Conservation (phyloP, 495 filamentous ascomycete species). For the Penicillium soppii region DNA sequence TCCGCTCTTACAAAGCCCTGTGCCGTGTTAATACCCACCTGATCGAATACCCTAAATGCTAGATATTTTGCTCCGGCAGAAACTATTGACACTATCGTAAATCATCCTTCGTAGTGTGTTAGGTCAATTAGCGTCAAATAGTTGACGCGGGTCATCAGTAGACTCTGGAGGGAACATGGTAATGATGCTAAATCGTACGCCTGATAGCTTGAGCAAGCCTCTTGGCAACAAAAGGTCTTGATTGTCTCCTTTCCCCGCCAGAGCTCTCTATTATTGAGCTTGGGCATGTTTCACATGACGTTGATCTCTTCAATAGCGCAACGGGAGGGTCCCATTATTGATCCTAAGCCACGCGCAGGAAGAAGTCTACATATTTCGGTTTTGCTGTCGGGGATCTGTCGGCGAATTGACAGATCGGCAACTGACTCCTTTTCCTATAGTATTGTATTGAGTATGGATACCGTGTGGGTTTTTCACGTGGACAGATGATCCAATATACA, state of each 20-base stretch:
- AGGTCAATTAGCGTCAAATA: too few relatives aligned
- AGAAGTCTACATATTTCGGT: too few relatives aligned
- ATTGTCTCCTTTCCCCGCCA: neutral
- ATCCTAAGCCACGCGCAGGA: neutral
- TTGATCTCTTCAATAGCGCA: neutral
- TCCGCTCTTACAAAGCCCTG: neutral
- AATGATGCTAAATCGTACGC: too few relatives aligned
- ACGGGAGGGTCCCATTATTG: conserved; percentile 2
- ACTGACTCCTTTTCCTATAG: neutral
- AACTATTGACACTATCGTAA: too few relatives aligned
- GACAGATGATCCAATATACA: neutral
- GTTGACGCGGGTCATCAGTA: too few relatives aligned
- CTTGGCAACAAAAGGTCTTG: too few relatives aligned
- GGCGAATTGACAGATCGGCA: neutral
- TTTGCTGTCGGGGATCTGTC: neutral
- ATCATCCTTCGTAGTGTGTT: too few relatives aligned
- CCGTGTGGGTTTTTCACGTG: neutral
- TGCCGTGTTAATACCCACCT: neutral
- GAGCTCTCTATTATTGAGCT: conserved; percentile 1
- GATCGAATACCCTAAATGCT: neutral
- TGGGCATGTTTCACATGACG: neutral
- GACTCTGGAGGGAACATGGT: too few relatives aligned
- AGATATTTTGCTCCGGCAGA: neutral
- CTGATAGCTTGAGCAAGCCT: too few relatives aligned
- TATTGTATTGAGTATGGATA: neutral